Evolutionary conservation across 192 early-diverging fungal species (phyloP).

Genomic region (Radiomyces spectabilis): DNA sequence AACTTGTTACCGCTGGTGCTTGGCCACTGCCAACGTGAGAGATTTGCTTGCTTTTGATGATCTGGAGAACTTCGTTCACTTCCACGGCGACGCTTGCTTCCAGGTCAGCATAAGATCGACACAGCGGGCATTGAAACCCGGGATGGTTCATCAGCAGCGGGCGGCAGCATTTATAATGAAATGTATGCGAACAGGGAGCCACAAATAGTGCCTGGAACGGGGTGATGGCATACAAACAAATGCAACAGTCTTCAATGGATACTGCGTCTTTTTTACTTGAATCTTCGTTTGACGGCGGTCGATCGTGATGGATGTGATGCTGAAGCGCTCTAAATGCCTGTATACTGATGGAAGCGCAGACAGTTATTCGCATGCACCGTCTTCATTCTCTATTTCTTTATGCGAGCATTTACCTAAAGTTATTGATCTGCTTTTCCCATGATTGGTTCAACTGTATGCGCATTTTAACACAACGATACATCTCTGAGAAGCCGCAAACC

Average conservation of each 20-base stretch:
- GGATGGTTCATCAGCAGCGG: constrained; percentile 52
- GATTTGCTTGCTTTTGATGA: no score
- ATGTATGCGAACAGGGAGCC: constrained; percentile 77
- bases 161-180: constrained; percentile 80
- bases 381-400: neutral
- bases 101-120: constrained; percentile 75
- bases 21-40: no score
- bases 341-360: neutral
- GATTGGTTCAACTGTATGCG: constrained; percentile 35
- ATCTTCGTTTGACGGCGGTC: neutral
- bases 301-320: neutral
- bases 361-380: neutral
- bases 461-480: constrained; percentile 28
- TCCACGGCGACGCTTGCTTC: constrained; percentile 57
- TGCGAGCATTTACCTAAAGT: neutral
- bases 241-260: constrained; percentile 66
- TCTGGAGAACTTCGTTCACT: constrained; percentile 17
- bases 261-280: constrained; percentile 3
- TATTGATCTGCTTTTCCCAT: constrained; percentile 23
- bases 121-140: constrained; percentile 73
- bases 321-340: neutral
- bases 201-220: constrained; percentile 79
- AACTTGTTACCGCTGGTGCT: no score
- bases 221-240: constrained; percentile 69
- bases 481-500: constrained; percentile 44